Conservation (phyloP, 2,329 filamentous ascomycete species). For the Colletotrichum sp. region DNA sequence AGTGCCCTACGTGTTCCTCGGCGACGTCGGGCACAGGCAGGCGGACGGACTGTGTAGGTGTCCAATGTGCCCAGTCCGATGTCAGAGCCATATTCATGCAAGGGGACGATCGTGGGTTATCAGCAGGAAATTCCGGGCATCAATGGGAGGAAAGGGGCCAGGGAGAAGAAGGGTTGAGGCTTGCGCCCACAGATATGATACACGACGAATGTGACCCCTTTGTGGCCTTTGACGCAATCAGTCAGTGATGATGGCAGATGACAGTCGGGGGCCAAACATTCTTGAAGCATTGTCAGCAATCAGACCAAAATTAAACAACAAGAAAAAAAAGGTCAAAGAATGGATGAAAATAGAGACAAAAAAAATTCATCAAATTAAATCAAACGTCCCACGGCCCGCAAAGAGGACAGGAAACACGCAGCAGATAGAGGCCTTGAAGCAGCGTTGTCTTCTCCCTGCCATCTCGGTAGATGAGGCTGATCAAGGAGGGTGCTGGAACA, state of each 20-base stretch:
- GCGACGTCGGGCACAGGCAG: background rate
- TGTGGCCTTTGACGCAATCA: background rate
- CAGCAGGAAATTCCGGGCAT: background rate
- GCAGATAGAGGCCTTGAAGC: background rate
- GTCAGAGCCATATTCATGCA: slow-evolving; percentile 13
- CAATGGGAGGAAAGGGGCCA: background rate
- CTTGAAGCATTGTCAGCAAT: background rate
- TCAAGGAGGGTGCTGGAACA: slow-evolving; percentile 11
- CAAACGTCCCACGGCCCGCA: background rate
- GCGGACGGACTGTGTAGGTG: background rate
- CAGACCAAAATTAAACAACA: background rate
- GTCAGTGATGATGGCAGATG: background rate
- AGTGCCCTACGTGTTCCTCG: background rate
- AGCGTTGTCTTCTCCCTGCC: slow-evolving; percentile 3
- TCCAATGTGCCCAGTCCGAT: slow-evolving; percentile 1
- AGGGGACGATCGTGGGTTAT: slow-evolving; percentile 8
- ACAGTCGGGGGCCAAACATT: background rate
- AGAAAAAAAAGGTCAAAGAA: background rate
- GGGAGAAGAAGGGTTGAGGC: background rate
- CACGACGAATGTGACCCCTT: background rate
- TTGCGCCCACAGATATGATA: background rate
- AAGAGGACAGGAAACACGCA: background rate
- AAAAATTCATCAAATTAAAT: background rate
- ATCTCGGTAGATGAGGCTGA: slow-evolving; percentile 6
- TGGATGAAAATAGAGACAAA: background rate